A percentile compares a stretch with the other conserved stretches of the same genome.
Evolutionary conservation across 345 rosid genomes (phyloP).

Genomic region (Gossypium anomalum): DNA sequence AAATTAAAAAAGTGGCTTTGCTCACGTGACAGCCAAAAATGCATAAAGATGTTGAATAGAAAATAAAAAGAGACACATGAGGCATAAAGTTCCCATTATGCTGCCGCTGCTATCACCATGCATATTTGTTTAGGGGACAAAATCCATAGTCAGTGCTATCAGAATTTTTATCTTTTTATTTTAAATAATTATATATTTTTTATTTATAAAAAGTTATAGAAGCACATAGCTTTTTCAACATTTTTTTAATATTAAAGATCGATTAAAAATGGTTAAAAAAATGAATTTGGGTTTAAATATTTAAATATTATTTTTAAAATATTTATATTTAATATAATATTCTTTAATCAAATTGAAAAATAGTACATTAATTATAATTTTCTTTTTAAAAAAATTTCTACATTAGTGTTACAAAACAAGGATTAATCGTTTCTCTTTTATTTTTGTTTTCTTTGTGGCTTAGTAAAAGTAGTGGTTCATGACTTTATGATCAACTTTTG

Average conservation of each 20-base stretch:
- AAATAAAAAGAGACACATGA: background rate
- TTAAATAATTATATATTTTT: too few relatives aligned
- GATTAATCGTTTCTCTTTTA: too few relatives aligned
- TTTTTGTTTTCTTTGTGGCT: background rate
- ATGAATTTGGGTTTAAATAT: background rate
- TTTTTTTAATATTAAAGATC: background rate
- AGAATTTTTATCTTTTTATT: background rate
- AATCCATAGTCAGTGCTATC: background rate
- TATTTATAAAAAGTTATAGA: background rate
- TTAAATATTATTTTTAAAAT: background rate
- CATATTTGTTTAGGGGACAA: background rate
- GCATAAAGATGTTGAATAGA: background rate
- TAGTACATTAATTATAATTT: too few relatives aligned
- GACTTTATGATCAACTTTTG: background rate
- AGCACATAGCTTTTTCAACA: slow-evolving; percentile 4
- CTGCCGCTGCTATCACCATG: slow-evolving; percentile 10
- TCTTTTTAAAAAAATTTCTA: too few relatives aligned
- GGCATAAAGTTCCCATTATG: background rate
- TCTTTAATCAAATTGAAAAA: too few relatives aligned
- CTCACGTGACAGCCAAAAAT: background rate
- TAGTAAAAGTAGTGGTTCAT: background rate
- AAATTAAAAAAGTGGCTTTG: background rate
- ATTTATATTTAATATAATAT: too few relatives aligned
- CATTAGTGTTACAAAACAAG: too few relatives aligned
- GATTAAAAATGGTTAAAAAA: background rate